Evolutionary conservation across 495 filamentous ascomycete genomes (phyloP), one percentile per base, ranked within the genome.

Genomic region (Hapsidospora chrysogenum): DNA sequence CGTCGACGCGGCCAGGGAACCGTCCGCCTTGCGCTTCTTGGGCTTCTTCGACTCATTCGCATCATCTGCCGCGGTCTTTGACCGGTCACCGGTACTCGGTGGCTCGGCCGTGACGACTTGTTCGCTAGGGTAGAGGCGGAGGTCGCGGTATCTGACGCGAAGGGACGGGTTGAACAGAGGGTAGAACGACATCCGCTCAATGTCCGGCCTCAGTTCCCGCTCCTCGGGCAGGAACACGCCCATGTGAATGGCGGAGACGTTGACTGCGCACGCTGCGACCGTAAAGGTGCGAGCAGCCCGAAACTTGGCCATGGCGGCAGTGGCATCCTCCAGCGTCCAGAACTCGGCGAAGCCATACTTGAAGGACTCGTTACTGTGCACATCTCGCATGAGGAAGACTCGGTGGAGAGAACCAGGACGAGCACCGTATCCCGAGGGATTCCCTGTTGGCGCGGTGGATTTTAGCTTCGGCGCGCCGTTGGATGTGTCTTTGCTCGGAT

Each of bases 271-370:
- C 2, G 82, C 87, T 1, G 78, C 72, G 35, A 94, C 85, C 4
- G 84, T 87, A 43, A 92, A 92, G 42, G 78, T 84, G 4, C 84
- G 74, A 29, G 78, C 73, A 1, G 74, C 78, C 11, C 75, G 72
- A 43, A 78, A 79, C 40, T 85, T 80, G 3, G 64, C 60, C 38
- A 89, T 54, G 2, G 85, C 85, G 22, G 73, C 78, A 57, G 75
- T 70, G 1, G 85, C 83, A 53, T 92, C 85, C 56, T 84, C 54
- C 27, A 66, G 43, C 0, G 54, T 80, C n/a, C 69, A 73, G 48
- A 87, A 94, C 50, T 94, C 85, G 16, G 80, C 85, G 49, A 94
- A 94, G 0, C 85, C 85, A 45, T 82, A 93, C 31, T 77, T 71
- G 75, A 81, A 86, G 38, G 78, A 85, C 33, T 85, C 78, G 37